phyloP scores from a whole-genome alignment of 768 basidiomycete genomes.

The Pleurotus pulmonarius region DNA sequence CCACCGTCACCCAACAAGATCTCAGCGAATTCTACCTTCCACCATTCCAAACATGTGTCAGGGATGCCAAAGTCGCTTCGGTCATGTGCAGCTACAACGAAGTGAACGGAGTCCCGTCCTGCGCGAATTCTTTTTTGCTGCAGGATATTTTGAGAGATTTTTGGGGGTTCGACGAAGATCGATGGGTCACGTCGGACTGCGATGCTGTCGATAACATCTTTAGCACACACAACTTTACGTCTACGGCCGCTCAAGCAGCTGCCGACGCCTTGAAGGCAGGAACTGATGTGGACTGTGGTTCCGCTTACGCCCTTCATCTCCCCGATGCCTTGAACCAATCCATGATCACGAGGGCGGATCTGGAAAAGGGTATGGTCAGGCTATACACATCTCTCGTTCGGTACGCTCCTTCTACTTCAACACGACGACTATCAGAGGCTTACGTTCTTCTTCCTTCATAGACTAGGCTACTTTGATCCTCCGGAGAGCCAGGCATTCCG shows the following conservation, averaged over 20 bases:
- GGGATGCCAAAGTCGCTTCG: constrained; percentile 55
- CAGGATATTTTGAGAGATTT: constrained; percentile 46
- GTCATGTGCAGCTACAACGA: constrained; percentile 65
- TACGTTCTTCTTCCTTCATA: constrained; percentile 17
- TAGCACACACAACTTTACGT: constrained; percentile 44
- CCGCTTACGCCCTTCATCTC: constrained; percentile 39
- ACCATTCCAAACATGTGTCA: constrained; percentile 53
- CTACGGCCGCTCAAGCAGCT: constrained; percentile 40
- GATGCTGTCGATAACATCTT: constrained; percentile 53
- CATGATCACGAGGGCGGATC: constrained; percentile 38
- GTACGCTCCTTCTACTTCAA: constrained; percentile 21
- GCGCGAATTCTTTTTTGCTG: constrained; percentile 49
- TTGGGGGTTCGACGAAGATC: constrained; percentile 47
- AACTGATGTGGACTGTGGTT: constrained; percentile 52
- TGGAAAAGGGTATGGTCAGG: constrained; percentile 39
- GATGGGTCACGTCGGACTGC: constrained; percentile 62
- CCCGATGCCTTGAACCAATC: constrained; percentile 45
- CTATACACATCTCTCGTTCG: constrained; percentile 53
- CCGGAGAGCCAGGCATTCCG: constrained; percentile 46
- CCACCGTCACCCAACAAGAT: constrained; percentile 49
- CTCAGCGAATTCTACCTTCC: constrained; percentile 54
- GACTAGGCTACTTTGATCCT: constrained; percentile 58
- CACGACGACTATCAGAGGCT: background rate
- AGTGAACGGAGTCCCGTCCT: constrained; percentile 56
- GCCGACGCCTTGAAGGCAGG: constrained; percentile 50